phyloP scores from a whole-genome alignment of 352 stramenopile species.

The Phytophthora kernoviae region DNA sequence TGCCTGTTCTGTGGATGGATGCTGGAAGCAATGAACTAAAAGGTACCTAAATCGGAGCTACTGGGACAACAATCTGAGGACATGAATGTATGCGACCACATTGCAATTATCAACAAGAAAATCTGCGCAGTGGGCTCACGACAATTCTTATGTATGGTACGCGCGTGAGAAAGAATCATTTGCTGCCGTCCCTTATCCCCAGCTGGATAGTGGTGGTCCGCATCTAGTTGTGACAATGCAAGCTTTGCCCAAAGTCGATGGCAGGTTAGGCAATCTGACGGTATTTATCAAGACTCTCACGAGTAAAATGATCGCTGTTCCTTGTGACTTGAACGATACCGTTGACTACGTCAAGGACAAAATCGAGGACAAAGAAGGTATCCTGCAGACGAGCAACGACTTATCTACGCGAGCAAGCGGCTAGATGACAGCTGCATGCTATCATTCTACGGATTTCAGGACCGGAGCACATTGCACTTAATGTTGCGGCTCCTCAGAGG shows the following conservation, averaged over 20 bases:
- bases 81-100: too few species aligned
- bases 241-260: too few species aligned
- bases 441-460: neutral
- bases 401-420: slow-evolving; percentile 3
- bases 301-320: neutral
- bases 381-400: slow-evolving; percentile 9
- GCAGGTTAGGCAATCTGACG: neutral
- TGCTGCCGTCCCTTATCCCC: neutral
- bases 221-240: too few species aligned
- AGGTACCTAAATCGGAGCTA: too few species aligned
- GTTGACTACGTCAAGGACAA: slow-evolving; percentile 7
- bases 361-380: slow-evolving; percentile 1
- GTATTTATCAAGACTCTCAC: neutral
- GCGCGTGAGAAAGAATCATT: neutral
- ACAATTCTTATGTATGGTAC: neutral
- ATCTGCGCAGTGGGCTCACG: neutral
- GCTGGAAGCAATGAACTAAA: too few species aligned
- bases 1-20: too few species aligned
- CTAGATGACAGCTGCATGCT: neutral
- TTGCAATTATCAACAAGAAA: neutral
- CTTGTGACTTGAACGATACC: neutral
- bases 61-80: too few species aligned
- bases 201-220: too few species aligned
- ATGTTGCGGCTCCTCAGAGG: neutral
- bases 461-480: neutral